A percentile compares a stretch with the other conserved stretches of the same genome.
phyloP scores from a whole-genome alignment of 2,329 filamentous ascomycete genomes.

The Arthrobotrys megalospora region DNA sequence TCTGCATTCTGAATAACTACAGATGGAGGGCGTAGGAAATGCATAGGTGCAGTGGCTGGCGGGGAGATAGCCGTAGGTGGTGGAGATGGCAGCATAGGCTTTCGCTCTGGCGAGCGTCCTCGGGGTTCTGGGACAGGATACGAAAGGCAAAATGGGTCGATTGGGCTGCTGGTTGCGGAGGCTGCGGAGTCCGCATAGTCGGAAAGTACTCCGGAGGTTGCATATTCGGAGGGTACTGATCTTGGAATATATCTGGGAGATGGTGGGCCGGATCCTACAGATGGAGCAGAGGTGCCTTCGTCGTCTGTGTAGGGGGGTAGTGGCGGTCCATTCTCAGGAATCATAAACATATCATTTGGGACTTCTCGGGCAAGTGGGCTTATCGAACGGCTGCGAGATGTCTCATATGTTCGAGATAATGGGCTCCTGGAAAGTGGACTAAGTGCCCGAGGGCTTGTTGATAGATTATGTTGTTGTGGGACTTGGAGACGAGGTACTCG shows the following conservation, averaged over 20 bases:
- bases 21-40: constrained; percentile 20
- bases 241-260: constrained; percentile 29
- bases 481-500: constrained; percentile 42
- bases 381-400: constrained; percentile 29
- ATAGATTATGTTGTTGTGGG: constrained; percentile 17
- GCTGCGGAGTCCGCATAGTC: constrained; percentile 9
- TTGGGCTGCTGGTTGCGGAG: constrained; percentile 30
- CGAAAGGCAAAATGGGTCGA: constrained; percentile 22
- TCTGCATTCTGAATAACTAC: constrained; percentile 17
- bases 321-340: constrained; percentile 20
- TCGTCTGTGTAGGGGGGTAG: constrained; percentile 30
- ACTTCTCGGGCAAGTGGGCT: constrained; percentile 39
- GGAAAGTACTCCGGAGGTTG: constrained; percentile 9
- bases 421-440: constrained; percentile 30
- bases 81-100: constrained; percentile 29
- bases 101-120: constrained; percentile 47
- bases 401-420: constrained; percentile 16
- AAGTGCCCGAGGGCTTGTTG: constrained; percentile 23
- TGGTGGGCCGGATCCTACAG: constrained; percentile 14
- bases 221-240: constrained; percentile 26
- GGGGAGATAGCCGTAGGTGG: constrained; percentile 18
- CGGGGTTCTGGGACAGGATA: constrained; percentile 16
- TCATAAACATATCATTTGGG: constrained; percentile 32
- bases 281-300: constrained; percentile 19
- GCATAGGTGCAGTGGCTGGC: constrained; percentile 1